Conservation (phyloP, 2,329 filamentous ascomycete genomes). For the Periconia macrospinosa region DNA sequence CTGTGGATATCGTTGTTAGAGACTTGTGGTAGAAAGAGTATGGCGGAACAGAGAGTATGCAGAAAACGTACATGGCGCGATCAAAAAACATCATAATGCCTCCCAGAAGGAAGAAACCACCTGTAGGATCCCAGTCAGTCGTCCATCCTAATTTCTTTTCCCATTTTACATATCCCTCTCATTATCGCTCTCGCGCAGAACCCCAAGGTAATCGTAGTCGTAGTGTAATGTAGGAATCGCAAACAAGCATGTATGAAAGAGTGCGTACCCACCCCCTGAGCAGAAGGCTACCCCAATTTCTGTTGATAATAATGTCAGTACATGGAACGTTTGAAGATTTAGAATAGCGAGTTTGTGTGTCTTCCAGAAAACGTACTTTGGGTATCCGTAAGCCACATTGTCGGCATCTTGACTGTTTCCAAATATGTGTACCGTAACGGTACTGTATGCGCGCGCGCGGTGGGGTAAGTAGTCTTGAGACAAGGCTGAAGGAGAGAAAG, state of each 20-base stretch:
- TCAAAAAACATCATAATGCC: constrained; percentile 98
- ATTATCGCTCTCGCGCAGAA: constrained; percentile 8
- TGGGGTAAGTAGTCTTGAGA: background rate
- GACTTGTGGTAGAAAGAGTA: background rate
- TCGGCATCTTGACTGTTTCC: constrained; percentile 60
- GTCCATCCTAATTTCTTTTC: background rate
- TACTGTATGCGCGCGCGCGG: background rate
- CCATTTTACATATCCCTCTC: constrained; percentile 16
- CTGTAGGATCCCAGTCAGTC: constrained; percentile 49
- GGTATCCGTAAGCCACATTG: constrained; percentile 94
- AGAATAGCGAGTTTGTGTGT: background rate
- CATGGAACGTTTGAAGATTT: background rate
- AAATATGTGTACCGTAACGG: background rate
- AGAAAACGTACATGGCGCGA: constrained; percentile 74
- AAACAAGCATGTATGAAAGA: background rate
- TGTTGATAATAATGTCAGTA: constrained; percentile 45
- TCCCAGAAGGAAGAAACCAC: constrained; percentile 90
- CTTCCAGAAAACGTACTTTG: constrained; percentile 91
- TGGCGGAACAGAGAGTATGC: background rate
- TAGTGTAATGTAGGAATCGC: no score
- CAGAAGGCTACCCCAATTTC: constrained; percentile 98
- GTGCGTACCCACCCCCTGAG: constrained; percentile 78
- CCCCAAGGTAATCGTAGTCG: no score
- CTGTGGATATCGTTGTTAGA: constrained; percentile 48
- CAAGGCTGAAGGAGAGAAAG: background rate